Evolutionary conservation across 805 yeast species (phyloP), one percentile per base, ranked within the genome.

Genomic region (Candida ipomoeae): DNA sequence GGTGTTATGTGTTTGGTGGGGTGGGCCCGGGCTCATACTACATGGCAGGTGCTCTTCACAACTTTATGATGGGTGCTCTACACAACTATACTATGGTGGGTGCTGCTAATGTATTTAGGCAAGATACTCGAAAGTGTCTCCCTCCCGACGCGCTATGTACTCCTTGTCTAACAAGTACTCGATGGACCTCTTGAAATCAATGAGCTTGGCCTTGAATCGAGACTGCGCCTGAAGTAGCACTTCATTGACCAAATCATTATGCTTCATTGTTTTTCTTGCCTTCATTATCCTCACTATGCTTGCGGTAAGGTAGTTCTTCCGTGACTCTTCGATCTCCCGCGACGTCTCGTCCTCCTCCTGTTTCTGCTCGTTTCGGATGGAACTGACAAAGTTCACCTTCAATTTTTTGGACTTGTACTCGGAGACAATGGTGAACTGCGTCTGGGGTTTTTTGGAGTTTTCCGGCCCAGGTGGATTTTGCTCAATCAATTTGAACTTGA

Each of bases 221-320:
- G 81, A 74, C 56, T 83, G 84, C 3, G 96, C 82, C 64, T 89
- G 96, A 53, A 88, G 86, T 60, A 89, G 84, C 39, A 91, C 92
- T 66, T 92, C 98, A 59, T 86, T 88, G 39, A 90, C 84, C 61
- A 92, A 77, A 49, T 83, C 84, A 44, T 84, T 86, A 64, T 91
- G 97, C 56, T 82, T 81, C 60, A 89, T 74, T 40, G 76, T 77
- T 66, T 90, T 87, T 63, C 97, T 80, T 1, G 97, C 91, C 73
- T 92, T 92, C 98, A 92, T 94, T 63, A 92, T 88, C 61, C 99
- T 80, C 37, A 92, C 98, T 69, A 94, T 89, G 62, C 96, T 88
- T 2, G 98, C 97, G 63, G 89, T 88, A 60, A 94, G 75, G 70
- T 84, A 85, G 63, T 87, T 83, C 69, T 85, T 86, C 64, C 97